Evolutionary conservation across 108 stramenopile genomes (phyloP), one percentile per base, ranked within the genome.

Genomic region (Skeletonema tropicum): DNA sequence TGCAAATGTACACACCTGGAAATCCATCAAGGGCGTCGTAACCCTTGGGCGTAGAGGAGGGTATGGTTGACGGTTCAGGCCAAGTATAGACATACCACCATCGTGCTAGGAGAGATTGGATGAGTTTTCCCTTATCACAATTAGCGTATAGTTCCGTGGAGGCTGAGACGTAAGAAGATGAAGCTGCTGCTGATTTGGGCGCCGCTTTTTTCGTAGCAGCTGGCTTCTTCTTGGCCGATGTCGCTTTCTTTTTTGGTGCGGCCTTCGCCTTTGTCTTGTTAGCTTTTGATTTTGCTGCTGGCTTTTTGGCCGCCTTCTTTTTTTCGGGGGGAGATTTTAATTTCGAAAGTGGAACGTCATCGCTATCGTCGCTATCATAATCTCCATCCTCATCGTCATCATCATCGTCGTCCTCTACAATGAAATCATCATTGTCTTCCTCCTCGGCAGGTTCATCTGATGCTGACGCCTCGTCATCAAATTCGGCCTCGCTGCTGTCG

Each of bases 11-110:
- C 6, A 98, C 94, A 11, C 98, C 98, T 4, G 97, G 95, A 70
- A 97, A 97, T 3, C 97, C 98, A 67, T 97, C 96, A 57, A 98
- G 82, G 30, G 92, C 84, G 74, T 96, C 97, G 69, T 92, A 97
- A 39, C 85, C 61, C 41, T 73, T 57, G 0, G 96, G 96, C 29
- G 90, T 85, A 17, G 84, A 46, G 26, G 67, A 61, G n/a, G 86
- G 83, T 9, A 91, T 61, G 35, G 71, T 52, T 55, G 66, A 64
- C 14, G 80, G 84, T 79, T 82, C 83, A 15, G 94, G 97, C 97
- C 97, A 97, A 60, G 86, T 58, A 57, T 96, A 91, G 31, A 95
- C 94, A 71, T 98, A 97, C 98, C 98, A 98, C 98, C 98, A 98
- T 58, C 98, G 90, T 66, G 84, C 85, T 23, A 98, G 79, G 15